Conservation (phyloP, 768 basidiomycete species). For the Rhodotorula toruloides region DNA sequence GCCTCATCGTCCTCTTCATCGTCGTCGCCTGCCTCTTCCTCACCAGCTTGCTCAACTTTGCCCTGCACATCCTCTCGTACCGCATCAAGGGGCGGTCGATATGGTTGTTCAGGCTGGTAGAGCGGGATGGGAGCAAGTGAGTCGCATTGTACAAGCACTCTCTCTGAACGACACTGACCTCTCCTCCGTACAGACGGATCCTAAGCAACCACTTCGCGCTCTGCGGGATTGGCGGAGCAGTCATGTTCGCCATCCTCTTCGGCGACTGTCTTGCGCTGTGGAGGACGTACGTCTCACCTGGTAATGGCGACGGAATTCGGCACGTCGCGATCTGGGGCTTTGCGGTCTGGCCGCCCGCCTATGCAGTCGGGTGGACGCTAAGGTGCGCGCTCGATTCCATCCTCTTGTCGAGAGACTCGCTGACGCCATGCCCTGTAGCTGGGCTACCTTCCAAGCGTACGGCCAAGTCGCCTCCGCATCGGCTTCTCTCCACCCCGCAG, state of each 20-base stretch:
- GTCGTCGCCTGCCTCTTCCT: background rate
- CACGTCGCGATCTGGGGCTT: background rate
- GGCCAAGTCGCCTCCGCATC: background rate
- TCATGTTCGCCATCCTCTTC: background rate
- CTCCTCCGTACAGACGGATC: background rate
- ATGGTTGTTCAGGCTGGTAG: background rate
- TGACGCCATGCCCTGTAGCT: background rate
- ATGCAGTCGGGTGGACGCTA: background rate
- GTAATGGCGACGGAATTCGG: too few relatives aligned
- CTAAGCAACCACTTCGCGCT: constrained; percentile 2
- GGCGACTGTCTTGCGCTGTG: background rate
- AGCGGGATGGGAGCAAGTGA: background rate
- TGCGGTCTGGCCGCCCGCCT: background rate
- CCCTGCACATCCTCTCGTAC: background rate
- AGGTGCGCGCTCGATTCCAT: background rate
- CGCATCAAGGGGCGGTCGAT: background rate
- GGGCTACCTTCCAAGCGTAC: background rate
- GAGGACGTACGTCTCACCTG: background rate
- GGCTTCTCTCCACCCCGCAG: background rate
- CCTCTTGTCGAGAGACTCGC: background rate
- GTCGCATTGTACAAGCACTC: background rate
- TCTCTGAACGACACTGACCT: background rate
- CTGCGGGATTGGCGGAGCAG: background rate
- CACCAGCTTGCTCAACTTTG: background rate
- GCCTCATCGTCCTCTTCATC: background rate